Conservation (phyloP, 352 stramenopile species). For the Globisporangium parvum region DNA sequence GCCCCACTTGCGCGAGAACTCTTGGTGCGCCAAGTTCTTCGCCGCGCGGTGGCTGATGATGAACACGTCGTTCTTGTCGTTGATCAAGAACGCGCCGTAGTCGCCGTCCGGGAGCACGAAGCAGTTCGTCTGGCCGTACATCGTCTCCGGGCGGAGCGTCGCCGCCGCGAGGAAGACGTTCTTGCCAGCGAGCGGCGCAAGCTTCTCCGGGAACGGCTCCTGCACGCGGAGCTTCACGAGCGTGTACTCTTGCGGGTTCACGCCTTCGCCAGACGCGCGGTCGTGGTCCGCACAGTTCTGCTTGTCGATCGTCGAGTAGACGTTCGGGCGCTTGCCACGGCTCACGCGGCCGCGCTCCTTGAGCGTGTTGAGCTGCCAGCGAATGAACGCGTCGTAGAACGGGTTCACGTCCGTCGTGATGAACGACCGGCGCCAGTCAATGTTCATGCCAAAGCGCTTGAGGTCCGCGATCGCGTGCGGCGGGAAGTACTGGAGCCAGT, state of each 20-base stretch:
- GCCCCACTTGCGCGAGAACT: slow-evolving; percentile 84
- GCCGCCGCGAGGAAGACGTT: slow-evolving; percentile 97
- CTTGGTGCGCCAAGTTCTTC: slow-evolving; percentile 95
- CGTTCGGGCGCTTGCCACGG: slow-evolving; percentile 97
- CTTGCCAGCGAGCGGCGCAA: slow-evolving; percentile 74
- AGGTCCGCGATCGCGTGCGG: slow-evolving; percentile 96
- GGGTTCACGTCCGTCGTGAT: slow-evolving; percentile 99
- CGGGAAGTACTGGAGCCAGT: slow-evolving; percentile 99
- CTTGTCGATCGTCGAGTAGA: slow-evolving; percentile 97
- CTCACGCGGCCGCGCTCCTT: slow-evolving; percentile 85
- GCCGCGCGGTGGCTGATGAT: slow-evolving; percentile 93
- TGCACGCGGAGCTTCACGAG: slow-evolving; percentile 96
- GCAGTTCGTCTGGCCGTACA: slow-evolving; percentile 99
- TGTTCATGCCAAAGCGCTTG: slow-evolving; percentile 94
- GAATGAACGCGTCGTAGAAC: slow-evolving; percentile 99
- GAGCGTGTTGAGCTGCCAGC: slow-evolving; percentile 98
- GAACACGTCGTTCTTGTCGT: slow-evolving; percentile 92
- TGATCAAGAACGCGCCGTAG: slow-evolving; percentile 97
- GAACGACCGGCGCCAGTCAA: slow-evolving; percentile 98
- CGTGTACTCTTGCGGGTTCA: slow-evolving; percentile 99
- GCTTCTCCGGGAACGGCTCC: slow-evolving; percentile 72
- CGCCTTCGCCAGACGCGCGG: slow-evolving; percentile 95
- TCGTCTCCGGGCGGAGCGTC: slow-evolving; percentile 98
- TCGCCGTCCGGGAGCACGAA: slow-evolving; percentile 98
- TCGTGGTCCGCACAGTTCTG: slow-evolving; percentile 99